Evolutionary conservation across 2,329 filamentous ascomycete species (phyloP), one percentile per base, ranked within the genome.

Genomic region (Hyphodiscus sp.): DNA sequence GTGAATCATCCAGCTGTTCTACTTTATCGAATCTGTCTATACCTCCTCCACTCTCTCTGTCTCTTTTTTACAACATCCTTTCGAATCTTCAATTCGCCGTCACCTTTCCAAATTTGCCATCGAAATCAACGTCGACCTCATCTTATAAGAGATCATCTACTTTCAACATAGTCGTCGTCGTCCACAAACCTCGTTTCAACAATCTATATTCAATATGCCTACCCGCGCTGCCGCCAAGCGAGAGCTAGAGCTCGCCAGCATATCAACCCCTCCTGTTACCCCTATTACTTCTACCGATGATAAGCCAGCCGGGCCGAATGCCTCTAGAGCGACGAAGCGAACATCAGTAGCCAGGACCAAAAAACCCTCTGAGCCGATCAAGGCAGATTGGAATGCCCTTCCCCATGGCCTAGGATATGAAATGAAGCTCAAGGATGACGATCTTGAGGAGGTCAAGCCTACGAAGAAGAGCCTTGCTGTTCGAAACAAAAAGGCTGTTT

Each of bases 401-500:
- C 79, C 79, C 16, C 80, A 83, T 65, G 81, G 80, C 47, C 67
- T 83, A n/a, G 79, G 77, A 6, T 66, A 67, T 7, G 57, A 64
- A 18, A 46, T 52, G 19, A 54, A 50, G 20, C 23, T 61, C 20
- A 45, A 49, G 58, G 41, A 51, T 48, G 46, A 60, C 56, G 51
- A 61, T 18, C 52, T 42, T n/a, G 7, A 49, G 30, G 20, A 47
- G 1, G 33, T 38, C 33, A 45, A 30, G 16, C 42, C 48, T 10
- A 8, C 23, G 23, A 45, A 47, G 33, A 55, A 51, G 45, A 51
- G 41, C 23, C 43, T 46, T 2, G 41, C 51, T 26, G 18, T 45
- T 7, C 49, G 45, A n/a, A 58, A 46, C 20, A 44, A 49, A 16
- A 52, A 53, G n/a, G 30, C 13, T 23, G 30, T 60, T 38, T 38